Percentiles rank a stretch among this genome's conserved stretches.
phyloP scores from a whole-genome alignment of 805 yeast species.

The Lachancea waltii region DNA sequence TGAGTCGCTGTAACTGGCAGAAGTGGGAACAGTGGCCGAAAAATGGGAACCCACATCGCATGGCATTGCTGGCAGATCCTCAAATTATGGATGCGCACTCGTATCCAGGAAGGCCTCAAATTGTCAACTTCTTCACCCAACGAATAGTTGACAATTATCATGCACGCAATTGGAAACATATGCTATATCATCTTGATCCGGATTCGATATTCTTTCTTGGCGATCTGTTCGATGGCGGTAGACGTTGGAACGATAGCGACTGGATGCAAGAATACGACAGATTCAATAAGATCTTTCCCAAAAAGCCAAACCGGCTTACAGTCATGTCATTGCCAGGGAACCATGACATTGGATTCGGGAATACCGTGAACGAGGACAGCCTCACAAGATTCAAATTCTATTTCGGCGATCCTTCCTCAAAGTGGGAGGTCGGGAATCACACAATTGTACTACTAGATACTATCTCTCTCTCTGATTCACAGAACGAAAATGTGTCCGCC shows the following conservation, averaged over 20 bases:
- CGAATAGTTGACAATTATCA: slow-evolving; percentile 71
- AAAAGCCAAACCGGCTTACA: slow-evolving; percentile 39
- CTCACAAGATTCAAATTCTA: slow-evolving; percentile 56
- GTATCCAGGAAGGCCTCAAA: slow-evolving; percentile 61
- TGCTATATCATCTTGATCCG: slow-evolving; percentile 58
- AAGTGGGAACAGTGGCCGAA: slow-evolving; percentile 57
- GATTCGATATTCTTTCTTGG: slow-evolving; percentile 77
- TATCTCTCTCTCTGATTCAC: slow-evolving; percentile 65
- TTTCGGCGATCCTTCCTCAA: slow-evolving; percentile 65
- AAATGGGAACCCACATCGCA: slow-evolving; percentile 38
- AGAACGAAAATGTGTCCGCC: slow-evolving; percentile 38
- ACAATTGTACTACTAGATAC: slow-evolving; percentile 74
- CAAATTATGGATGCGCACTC: slow-evolving; percentile 87
- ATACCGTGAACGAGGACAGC: slow-evolving; percentile 51
- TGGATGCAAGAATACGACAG: slow-evolving; percentile 71
- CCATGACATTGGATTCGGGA: slow-evolving; percentile 94
- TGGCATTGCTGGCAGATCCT: slow-evolving; percentile 82
- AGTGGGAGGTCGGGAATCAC: slow-evolving; percentile 55
- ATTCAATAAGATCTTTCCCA: slow-evolving; percentile 61
- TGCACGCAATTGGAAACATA: slow-evolving; percentile 60
- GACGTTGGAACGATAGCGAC: slow-evolving; percentile 67
- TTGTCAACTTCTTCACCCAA: slow-evolving; percentile 49
- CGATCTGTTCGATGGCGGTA: slow-evolving; percentile 91
- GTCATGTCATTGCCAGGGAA: slow-evolving; percentile 72
- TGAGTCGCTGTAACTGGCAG: slow-evolving; percentile 53